Base-by-base conservation (phyloP, 768 basidiomycete genomes). In the Pulveroboletus sp. region DNA sequence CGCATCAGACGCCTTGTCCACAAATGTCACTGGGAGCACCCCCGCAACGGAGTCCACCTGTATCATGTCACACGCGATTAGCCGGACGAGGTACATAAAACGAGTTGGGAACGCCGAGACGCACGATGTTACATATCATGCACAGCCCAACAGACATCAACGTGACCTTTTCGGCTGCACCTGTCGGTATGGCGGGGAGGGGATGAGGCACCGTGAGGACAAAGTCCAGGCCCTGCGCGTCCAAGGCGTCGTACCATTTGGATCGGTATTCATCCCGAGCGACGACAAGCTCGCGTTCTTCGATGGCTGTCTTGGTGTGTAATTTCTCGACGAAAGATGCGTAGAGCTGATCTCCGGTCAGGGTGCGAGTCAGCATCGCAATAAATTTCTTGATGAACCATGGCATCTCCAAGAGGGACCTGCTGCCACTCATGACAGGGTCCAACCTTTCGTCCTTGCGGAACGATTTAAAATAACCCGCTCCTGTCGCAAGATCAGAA, bases 41-140 rank as follows among this genome's bases (percentile, higher is more conserved):
- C 81, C 80, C 2, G 80, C 81, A 20, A 74, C 64, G 50, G 75
- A 79, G 57, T 85, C 82, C 21, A 82, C 66, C 78, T 78, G 44
- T 14, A 21, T 14, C 27, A 38, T 9, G 38, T 44, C 31, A 36
- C 16, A 23, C 21, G 14, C 5, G 16, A 35, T 43, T 6, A 43
- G 37, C 27, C 17, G 17, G 25, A 10, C 38, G 16, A 6, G 9
- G 31, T 3, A 4, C 12, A 4, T 3, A 23, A 50, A 39, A 7
- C 9, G 36, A 37, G 25, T 6, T 25, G 27, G 27, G 9, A 29
- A 11, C 9, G 27, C 8, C 3, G 27, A 20, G 19, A 67, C 75
- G 49, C 43, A 76, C 75, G 40, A 75, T 59, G 47, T 76, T 79
- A 58, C 66, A 78, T 47, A 77, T 60, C 62, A 73, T 73, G 4